These are phyloP conservation scores for Spiraea crenata DNA, from an alignment of 331 rosid species.

Conservation along the genomic window DNA sequence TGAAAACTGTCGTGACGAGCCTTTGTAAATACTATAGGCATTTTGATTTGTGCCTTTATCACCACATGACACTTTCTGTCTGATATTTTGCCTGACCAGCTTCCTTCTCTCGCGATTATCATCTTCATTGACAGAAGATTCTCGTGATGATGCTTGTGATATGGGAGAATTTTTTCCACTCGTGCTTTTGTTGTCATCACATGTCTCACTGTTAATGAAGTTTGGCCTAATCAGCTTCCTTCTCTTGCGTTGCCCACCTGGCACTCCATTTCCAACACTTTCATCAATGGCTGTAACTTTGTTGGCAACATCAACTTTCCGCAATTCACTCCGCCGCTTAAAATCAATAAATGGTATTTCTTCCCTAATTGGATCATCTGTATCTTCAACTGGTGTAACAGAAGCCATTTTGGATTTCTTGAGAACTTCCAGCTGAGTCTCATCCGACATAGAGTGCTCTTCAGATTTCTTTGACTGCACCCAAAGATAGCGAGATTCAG, in stretches of 20 bases:
- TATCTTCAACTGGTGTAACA: slow-evolving; percentile 20
- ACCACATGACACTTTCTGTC: slow-evolving; percentile 25
- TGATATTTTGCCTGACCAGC: slow-evolving; percentile 63
- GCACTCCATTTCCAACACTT: slow-evolving; percentile 17
- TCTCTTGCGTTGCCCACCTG: slow-evolving; percentile 39
- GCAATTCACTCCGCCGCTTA: slow-evolving; percentile 55
- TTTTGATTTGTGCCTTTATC: slow-evolving; percentile 18
- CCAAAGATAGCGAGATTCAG: slow-evolving; percentile 22
- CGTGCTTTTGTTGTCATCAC: slow-evolving; percentile 25
- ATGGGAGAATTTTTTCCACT: slow-evolving; percentile 20
- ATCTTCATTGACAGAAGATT: slow-evolving; percentile 21
- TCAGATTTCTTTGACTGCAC: slow-evolving; percentile 31
- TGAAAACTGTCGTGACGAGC: slow-evolving; percentile 17
- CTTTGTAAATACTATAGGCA: slow-evolving; percentile 25
- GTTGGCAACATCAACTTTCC: slow-evolving; percentile 27
- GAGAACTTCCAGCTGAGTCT: slow-evolving; percentile 29
- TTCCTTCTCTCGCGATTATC: slow-evolving; percentile 48
- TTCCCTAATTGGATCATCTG: slow-evolving; percentile 26
- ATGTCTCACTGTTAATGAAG: slow-evolving; percentile 34
- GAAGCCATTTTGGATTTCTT: slow-evolving; percentile 19
- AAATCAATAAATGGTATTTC: slow-evolving; percentile 30
- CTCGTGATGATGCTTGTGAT: slow-evolving; percentile 18
- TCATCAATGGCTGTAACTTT: slow-evolving; percentile 24
- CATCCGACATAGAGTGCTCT: slow-evolving; percentile 16
- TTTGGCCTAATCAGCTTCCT: slow-evolving; percentile 73